These are phyloP conservation scores for Physcia stellaris DNA, from an alignment of 495 filamentous ascomycete species.

Conservation along the genomic window DNA sequence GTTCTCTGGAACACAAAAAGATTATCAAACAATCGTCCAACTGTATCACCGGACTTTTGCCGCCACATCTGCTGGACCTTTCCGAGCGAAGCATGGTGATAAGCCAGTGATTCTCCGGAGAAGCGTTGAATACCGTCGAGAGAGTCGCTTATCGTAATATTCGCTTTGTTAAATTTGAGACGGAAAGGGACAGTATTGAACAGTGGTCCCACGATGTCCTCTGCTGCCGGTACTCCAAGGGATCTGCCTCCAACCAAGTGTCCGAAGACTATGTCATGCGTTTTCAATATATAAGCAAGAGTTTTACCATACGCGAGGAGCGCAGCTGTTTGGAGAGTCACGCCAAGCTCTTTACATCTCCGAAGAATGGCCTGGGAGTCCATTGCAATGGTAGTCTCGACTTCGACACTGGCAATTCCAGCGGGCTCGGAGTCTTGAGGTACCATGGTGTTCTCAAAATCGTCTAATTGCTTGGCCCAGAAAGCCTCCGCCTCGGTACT, in stretches of 20 bases:
- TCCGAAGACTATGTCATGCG: conserved; percentile 19
- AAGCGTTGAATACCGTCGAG: conserved; percentile 11
- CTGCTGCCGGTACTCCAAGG: conserved; percentile 49
- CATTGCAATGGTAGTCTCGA: conserved; percentile 11
- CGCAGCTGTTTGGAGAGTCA: conserved; percentile 17
- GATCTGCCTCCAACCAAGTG: conserved; percentile 54
- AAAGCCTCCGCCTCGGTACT: conserved; percentile 22
- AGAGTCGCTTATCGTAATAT: conserved; percentile 4
- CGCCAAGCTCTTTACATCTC: conserved; percentile 9
- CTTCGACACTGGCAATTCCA: background rate
- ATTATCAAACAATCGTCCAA: conserved; percentile 59
- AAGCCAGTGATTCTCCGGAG: conserved; percentile 11
- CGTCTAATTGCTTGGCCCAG: conserved; percentile 22
- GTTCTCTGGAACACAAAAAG: conserved; percentile 73
- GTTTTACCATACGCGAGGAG: conserved; percentile 16
- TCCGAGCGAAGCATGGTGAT: conserved; percentile 18
- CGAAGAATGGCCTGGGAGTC: conserved; percentile 2
- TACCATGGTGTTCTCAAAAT: conserved; percentile 2
- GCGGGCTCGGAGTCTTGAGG: background rate
- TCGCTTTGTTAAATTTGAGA: conserved; percentile 24
- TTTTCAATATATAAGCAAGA: conserved; percentile 8
- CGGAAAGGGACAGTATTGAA: conserved; percentile 82
- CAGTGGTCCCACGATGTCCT: conserved; percentile 64
- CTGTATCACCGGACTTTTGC: conserved; percentile 11
- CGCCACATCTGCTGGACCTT: conserved; percentile 17